Evolutionary conservation across 148 eudicot species (phyloP).

Genomic region (Arctostaphylos glauca): DNA sequence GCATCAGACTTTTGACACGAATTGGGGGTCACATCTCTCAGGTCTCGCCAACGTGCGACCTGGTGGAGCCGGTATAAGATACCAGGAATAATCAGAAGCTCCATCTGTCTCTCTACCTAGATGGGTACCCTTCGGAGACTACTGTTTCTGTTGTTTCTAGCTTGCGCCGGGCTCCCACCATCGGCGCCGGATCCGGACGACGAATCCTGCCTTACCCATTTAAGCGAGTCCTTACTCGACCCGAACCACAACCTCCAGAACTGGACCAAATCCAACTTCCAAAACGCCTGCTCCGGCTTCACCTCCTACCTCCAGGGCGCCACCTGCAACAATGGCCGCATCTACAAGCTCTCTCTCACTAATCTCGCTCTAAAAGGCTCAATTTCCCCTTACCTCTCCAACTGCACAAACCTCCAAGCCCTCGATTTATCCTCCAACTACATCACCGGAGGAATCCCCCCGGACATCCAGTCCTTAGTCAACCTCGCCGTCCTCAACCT

Average conservation of each 20-base stretch:
- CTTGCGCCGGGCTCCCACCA: conserved; percentile 2
- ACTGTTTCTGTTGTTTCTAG: conserved; percentile 7
- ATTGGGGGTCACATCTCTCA: too few relatives aligned
- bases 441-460: conserved; percentile 43
- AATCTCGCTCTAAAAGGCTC: conserved; percentile 37
- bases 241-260: conserved; percentile 38
- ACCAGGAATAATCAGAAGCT: background rate
- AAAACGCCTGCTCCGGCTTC: conserved; percentile 47
- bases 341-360: conserved; percentile 47
- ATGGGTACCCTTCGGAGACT: conserved; percentile 8
- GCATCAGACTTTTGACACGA: background rate
- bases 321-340: conserved; percentile 65
- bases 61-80: background rate
- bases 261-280: conserved; percentile 46
- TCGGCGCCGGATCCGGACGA: conserved; percentile 48
- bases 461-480: conserved; percentile 37
- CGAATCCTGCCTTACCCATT: conserved; percentile 44
- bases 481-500: conserved; percentile 64
- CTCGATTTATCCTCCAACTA: conserved; percentile 57
- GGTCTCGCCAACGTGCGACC: background rate
- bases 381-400: conserved; percentile 42
- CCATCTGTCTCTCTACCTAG: background rate
- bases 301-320: conserved; percentile 49
- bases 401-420: conserved; percentile 54
- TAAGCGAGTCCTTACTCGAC: conserved; percentile 36